These are phyloP conservation scores for Gamarada debralockiae DNA, from an alignment of 495 filamentous ascomycete species.

Conservation along the genomic window DNA sequence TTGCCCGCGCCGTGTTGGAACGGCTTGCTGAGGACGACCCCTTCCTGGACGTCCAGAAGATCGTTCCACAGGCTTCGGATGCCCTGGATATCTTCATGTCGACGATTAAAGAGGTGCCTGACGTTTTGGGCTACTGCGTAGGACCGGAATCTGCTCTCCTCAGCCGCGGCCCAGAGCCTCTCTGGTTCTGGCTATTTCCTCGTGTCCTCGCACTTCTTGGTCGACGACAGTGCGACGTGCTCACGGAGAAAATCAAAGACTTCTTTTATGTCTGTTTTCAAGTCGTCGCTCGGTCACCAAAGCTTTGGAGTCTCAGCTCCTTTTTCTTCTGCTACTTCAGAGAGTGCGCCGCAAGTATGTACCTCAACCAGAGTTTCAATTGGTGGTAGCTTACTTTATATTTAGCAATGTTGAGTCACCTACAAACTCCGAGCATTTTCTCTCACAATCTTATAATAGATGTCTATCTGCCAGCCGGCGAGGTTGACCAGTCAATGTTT, in stretches of 20 bases:
- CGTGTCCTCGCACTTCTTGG: conserved; percentile 56
- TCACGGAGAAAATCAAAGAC: conserved; percentile 43
- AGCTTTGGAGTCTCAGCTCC: conserved; percentile 43
- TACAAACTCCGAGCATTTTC: conserved; percentile 14
- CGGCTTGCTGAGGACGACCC: conserved; percentile 51
- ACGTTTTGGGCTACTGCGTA: conserved; percentile 54
- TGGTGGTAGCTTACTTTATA: background rate
- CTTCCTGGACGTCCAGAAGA: conserved; percentile 46
- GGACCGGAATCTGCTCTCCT: conserved; percentile 21
- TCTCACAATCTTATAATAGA: conserved; percentile 1
- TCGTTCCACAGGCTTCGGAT: conserved; percentile 56
- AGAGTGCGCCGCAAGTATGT: conserved; percentile 23
- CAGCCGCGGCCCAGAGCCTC: conserved; percentile 52
- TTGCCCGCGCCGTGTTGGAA: conserved; percentile 76
- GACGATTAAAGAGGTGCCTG: conserved; percentile 69
- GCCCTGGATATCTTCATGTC: conserved; percentile 71
- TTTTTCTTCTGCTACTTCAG: conserved; percentile 40
- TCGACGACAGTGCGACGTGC: conserved; percentile 32
- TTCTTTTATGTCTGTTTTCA: conserved; percentile 44
- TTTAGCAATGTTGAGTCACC: conserved; percentile 12
- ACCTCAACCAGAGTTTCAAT: background rate
- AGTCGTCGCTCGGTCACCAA: conserved; percentile 30
- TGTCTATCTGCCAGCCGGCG: conserved; percentile 5
- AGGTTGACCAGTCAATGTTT: conserved; percentile 1
- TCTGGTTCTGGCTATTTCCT: conserved; percentile 78